A percentile compares a stretch with the other conserved stretches of the same genome.
Conservation (phyloP, 306 rosid genomes). For the Trifolium fragiferum region DNA sequence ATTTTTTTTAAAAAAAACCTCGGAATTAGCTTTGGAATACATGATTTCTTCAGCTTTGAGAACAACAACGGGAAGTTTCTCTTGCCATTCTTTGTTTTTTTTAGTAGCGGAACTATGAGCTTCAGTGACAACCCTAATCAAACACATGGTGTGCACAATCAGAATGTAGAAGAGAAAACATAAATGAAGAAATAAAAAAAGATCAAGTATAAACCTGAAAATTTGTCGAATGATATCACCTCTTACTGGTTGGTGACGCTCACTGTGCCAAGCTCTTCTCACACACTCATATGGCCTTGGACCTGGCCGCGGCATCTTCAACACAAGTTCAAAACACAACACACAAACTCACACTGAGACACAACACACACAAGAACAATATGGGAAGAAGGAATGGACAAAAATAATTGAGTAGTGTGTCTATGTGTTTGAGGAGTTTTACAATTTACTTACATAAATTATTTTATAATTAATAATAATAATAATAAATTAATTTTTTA, state of each 20-base stretch:
- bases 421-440: slow-evolving; percentile 35
- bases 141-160: slow-evolving; percentile 78
- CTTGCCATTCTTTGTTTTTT: slow-evolving; percentile 96
- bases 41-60: slow-evolving; percentile 95
- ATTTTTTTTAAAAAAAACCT: slow-evolving; percentile 50
- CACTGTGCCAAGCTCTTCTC: slow-evolving; percentile 98
- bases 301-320: slow-evolving; percentile 98
- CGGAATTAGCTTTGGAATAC: slow-evolving; percentile 98
- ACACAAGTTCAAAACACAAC: slow-evolving; percentile 8
- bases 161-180: slow-evolving; percentile 48
- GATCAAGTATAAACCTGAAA: slow-evolving; percentile 80
- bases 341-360: background rate
- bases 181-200: background rate
- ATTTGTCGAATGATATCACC: slow-evolving; percentile 92
- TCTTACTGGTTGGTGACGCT: slow-evolving; percentile 89
- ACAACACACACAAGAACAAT: slow-evolving; percentile 25
- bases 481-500: background rate
- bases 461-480: background rate
- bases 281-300: slow-evolving; percentile 99
- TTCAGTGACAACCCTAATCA: slow-evolving; percentile 87
- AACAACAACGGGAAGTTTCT: slow-evolving; percentile 88
- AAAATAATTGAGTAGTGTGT: slow-evolving; percentile 47
- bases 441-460: background rate
- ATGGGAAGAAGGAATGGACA: slow-evolving; percentile 41
- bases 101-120: slow-evolving; percentile 74